Evolutionary conservation across 2,329 filamentous ascomycete species (phyloP).

Genomic region (Fusarium armeniacum): DNA sequence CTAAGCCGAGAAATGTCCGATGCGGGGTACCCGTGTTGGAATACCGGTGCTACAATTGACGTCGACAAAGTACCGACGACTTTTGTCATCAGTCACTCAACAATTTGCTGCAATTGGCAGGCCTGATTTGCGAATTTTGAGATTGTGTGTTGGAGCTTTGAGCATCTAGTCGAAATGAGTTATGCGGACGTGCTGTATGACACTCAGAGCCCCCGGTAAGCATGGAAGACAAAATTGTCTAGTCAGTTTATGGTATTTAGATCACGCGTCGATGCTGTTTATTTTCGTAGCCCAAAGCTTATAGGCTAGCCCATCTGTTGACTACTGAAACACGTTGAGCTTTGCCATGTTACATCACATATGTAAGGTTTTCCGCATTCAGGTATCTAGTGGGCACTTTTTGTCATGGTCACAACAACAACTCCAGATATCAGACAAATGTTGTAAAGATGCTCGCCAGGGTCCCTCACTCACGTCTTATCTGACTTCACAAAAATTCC

Average conservation of each 20-base stretch:
- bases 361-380: neutral
- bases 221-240: no score
- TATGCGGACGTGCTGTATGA: no score
- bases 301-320: neutral
- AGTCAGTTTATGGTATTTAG: rapidly evolving
- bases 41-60: neutral
- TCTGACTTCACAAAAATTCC: rapidly evolving
- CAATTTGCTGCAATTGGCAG: no score
- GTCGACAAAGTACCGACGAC: rapidly evolving
- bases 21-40: neutral
- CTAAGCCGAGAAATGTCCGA: no score
- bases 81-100: neutral
- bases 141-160: no score
- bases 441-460: rapidly evolving
- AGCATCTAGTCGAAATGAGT: no score
- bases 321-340: no score
- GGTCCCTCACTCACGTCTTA: neutral
- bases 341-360: neutral
- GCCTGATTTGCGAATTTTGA: no score
- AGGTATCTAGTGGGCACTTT: neutral
- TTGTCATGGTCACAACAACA: rapidly evolving
- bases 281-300: no score
- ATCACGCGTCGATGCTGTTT: rapidly evolving
- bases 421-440: neutral
- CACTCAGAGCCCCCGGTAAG: neutral